These are phyloP conservation scores for Punctularia strigosozonata DNA, from an alignment of 768 basidiomycete species.

Conservation along the genomic window DNA sequence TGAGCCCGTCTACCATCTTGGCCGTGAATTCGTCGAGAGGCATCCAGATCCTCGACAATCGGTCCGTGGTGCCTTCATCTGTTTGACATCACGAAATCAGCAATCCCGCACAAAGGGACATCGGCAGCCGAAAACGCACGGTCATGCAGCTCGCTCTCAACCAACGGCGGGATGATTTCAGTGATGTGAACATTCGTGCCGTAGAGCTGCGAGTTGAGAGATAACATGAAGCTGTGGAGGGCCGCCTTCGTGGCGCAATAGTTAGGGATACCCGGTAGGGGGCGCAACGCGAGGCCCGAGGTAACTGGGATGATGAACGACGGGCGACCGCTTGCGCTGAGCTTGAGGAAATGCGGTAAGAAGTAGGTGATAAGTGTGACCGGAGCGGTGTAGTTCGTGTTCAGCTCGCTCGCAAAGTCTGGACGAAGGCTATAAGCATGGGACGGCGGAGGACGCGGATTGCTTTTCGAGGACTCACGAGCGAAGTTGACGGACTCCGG, in stretches of 20 bases:
- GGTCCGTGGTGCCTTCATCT: slow-evolving; percentile 41
- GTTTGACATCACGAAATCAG: background rate
- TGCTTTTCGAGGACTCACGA: slow-evolving; percentile 24
- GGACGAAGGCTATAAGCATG: slow-evolving; percentile 2
- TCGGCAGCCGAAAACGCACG: slow-evolving; percentile 16
- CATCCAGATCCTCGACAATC: slow-evolving; percentile 43
- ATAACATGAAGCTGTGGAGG: slow-evolving; percentile 36
- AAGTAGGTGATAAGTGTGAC: slow-evolving; percentile 36
- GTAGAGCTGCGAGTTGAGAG: slow-evolving; percentile 33
- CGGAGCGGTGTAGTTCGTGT: slow-evolving; percentile 42
- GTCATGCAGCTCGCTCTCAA: slow-evolving; percentile 53
- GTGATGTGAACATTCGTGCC: slow-evolving; percentile 40
- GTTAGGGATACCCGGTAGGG: slow-evolving; percentile 28
- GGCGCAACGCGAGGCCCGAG: slow-evolving; percentile 37
- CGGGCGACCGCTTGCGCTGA: slow-evolving; percentile 37
- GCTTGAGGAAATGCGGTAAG: slow-evolving; percentile 41
- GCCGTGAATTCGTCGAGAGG: slow-evolving; percentile 34
- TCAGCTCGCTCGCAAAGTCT: slow-evolving; percentile 36
- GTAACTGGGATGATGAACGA: slow-evolving; percentile 40
- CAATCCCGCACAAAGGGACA: background rate
- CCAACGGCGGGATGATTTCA: slow-evolving; percentile 53
- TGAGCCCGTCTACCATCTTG: slow-evolving; percentile 24
- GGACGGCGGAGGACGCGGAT: background rate
- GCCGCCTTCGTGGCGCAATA: slow-evolving; percentile 52
- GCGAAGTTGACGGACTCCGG: slow-evolving; percentile 29